Evolutionary conservation across 164 flowering plant genomes (phyloP).

Genomic region (Umbilicus rupestris): DNA sequence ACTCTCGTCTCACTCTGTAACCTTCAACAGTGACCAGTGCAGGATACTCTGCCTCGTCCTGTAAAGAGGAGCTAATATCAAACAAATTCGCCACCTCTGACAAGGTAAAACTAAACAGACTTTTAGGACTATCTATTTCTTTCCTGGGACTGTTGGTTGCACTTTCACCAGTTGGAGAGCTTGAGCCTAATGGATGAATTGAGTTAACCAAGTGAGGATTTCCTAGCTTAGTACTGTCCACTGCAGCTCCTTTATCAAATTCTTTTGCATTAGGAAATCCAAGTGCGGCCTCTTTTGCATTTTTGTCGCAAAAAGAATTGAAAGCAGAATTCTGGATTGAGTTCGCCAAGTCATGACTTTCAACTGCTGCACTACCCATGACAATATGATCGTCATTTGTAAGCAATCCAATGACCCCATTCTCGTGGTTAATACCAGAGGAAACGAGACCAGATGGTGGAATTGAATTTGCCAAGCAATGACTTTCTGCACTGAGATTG

Average conservation of each 20-base stretch:
- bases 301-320: no score
- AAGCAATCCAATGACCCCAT: not conserved
- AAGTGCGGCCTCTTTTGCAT: no score
- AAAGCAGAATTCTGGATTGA: not conserved
- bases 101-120: not conserved
- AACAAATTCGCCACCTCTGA: not conserved
- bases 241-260: no score
- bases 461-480: not conserved
- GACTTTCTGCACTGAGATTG: not conserved
- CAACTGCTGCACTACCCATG: not conserved
- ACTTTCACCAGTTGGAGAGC: not conserved
- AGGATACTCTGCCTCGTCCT: not conserved
- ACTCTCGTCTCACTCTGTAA: conserved; percentile 9
- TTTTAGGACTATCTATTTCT: no score
- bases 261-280: no score
- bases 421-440: not conserved
- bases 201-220: not conserved
- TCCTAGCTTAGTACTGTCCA: not conserved
- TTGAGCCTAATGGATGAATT: not conserved
- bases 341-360: not conserved
- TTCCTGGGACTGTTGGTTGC: no score
- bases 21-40: not conserved
- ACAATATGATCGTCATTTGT: not conserved
- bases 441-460: not conserved
- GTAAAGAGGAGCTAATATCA: not conserved